A percentile compares a stretch with the other conserved stretches of the same genome.
phyloP scores from a whole-genome alignment of 1,284 basidiomycete species.

The Taiwanofungus camphoratus region DNA sequence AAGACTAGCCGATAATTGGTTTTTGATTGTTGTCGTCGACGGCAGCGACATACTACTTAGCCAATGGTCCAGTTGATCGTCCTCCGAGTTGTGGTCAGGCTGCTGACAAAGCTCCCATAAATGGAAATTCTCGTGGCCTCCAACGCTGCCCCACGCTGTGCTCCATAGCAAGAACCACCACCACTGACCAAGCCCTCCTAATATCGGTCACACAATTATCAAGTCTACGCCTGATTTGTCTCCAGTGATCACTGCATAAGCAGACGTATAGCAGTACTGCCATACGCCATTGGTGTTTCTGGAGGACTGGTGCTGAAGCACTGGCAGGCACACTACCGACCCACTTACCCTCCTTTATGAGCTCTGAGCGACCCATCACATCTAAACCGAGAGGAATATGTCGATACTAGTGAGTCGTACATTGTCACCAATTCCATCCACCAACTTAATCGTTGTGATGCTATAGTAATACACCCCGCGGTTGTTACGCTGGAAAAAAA shows the following conservation, averaged over 20 bases:
- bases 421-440: slow-evolving; percentile 23
- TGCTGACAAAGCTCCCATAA: slow-evolving; percentile 3
- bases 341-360: too few relatives aligned
- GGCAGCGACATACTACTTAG: slow-evolving; percentile 55
- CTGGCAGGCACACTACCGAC: too few relatives aligned
- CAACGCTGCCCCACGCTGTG: background rate
- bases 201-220: too few relatives aligned
- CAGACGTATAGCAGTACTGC: too few relatives aligned
- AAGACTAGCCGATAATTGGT: slow-evolving; percentile 55
- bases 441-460: slow-evolving; percentile 15
- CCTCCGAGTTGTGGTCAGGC: too few relatives aligned
- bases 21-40: slow-evolving; percentile 70
- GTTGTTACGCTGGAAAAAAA: slow-evolving; percentile 56
- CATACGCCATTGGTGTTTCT: too few relatives aligned
- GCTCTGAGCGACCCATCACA: slow-evolving; percentile 43
- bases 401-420: slow-evolving; percentile 17
- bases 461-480: slow-evolving; percentile 38
- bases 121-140: background rate
- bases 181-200: background rate
- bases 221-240: too few relatives aligned
- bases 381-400: slow-evolving; percentile 31
- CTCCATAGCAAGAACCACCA: background rate
- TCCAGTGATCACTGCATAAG: too few relatives aligned
- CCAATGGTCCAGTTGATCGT: background rate
- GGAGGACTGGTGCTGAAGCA: too few relatives aligned